Percentiles rank a stretch among this genome's conserved stretches.
These are phyloP conservation scores for Ciborinia camelliae DNA, from an alignment of 2,329 filamentous ascomycete species.

Conservation along the genomic window DNA sequence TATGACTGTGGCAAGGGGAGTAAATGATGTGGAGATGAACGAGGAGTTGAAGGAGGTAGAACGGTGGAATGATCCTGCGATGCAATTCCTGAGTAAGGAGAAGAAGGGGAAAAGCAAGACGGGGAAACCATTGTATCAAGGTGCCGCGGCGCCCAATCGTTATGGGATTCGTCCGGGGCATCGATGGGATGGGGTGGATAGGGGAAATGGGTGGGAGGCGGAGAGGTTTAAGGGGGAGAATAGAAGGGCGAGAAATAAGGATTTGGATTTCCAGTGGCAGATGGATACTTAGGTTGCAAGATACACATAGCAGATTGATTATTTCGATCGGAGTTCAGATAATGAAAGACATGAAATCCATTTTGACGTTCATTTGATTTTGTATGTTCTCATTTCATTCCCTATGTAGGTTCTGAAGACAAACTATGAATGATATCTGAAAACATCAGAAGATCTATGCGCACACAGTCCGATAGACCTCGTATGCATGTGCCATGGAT, in stretches of 20 bases:
- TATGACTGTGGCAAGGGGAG: conserved; percentile 73
- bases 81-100: conserved; percentile 63
- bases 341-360: background rate
- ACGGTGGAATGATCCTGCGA: conserved; percentile 94
- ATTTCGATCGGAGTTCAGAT: background rate
- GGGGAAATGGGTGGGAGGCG: conserved; percentile 88
- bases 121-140: conserved; percentile 59
- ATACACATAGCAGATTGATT: background rate
- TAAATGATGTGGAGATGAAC: conserved; percentile 87
- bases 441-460: background rate
- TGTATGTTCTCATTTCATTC: background rate
- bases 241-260: conserved; percentile 68
- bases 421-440: background rate
- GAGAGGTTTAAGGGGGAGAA: conserved; percentile 91
- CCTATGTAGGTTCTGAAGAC: background rate
- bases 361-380: background rate
- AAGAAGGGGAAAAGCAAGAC: conserved; percentile 28
- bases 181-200: conserved; percentile 95
- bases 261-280: conserved; percentile 89
- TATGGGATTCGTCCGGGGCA: conserved; percentile 92
- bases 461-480: background rate
- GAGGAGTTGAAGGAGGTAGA: conserved; percentile 70
- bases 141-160: conserved; percentile 80
- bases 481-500: background rate
- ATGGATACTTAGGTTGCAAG: conserved; percentile 71